Conservation (phyloP, 2,329 filamentous ascomycete genomes). For the Colletotrichum sp. region DNA sequence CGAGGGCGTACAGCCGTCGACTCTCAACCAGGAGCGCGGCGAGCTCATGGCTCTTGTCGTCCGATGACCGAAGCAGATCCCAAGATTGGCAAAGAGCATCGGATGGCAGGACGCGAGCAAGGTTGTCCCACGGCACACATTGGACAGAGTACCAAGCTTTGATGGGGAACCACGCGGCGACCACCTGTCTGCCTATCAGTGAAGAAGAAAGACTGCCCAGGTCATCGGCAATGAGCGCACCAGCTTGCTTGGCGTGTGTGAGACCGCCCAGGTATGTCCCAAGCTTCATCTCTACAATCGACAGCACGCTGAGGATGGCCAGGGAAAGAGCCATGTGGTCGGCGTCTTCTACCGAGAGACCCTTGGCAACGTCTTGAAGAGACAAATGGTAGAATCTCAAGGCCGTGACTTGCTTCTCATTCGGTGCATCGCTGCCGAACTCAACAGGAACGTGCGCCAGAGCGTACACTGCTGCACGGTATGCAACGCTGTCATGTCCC, state of each 20-base stretch:
- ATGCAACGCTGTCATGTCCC: not conserved
- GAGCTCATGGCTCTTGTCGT: not conserved
- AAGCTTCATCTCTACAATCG: not conserved
- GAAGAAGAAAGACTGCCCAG: not conserved
- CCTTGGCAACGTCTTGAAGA: not conserved
- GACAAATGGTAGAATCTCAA: not conserved
- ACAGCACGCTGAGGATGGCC: not conserved
- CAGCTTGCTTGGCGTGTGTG: not conserved
- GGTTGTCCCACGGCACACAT: not conserved
- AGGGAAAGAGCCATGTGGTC: not conserved
- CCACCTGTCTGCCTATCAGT: fast-evolving
- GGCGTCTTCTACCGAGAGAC: not conserved
- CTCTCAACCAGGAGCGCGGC: not conserved
- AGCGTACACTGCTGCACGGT: not conserved
- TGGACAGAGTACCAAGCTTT: not conserved
- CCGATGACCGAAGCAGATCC: not conserved
- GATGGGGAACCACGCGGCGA: not conserved
- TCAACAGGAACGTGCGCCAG: not conserved
- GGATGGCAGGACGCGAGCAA: not conserved
- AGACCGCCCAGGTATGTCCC: not conserved
- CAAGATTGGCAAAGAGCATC: not conserved
- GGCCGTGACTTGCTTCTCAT: not conserved
- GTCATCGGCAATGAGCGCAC: not conserved
- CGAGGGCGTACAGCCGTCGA: not conserved
- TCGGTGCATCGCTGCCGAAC: not conserved